Evolutionary conservation across 139 green algal genomes (phyloP).

Genomic region (Spirogloea muscicola): DNA sequence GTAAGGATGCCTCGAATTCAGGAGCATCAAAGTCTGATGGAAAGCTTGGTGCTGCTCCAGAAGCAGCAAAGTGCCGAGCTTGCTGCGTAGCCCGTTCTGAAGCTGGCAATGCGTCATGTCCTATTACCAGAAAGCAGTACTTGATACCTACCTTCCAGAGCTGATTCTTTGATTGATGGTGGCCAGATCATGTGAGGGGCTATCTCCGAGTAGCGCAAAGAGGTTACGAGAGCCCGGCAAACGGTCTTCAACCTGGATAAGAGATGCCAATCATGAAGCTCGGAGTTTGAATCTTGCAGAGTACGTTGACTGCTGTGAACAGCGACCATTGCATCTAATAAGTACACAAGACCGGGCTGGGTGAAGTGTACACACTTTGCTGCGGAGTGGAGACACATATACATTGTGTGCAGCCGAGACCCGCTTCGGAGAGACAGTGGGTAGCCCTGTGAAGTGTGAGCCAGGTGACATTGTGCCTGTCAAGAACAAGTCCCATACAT

Average conservation of each 20-base stretch:
- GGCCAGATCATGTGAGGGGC: conserved; percentile 19
- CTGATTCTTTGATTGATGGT: conserved; percentile 41
- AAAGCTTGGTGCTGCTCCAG: not conserved
- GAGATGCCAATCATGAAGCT: conserved; percentile 1
- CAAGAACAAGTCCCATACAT: not conserved
- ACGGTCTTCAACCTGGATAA: not conserved
- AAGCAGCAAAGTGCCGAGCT: not conserved
- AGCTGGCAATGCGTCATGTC: not conserved
- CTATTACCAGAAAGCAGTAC: too few relatives aligned
- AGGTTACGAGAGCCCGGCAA: not conserved
- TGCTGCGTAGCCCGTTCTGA: not conserved
- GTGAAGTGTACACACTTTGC: not conserved
- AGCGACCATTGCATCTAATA: not conserved
- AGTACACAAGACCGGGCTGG: not conserved
- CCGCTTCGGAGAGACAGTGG: not conserved
- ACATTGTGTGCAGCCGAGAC: conserved; percentile 27
- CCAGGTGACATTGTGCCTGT: not conserved
- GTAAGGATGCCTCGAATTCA: not conserved
- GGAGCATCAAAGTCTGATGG: conserved; percentile 3
- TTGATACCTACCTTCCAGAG: conserved; percentile 13
- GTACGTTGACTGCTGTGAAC: not conserved
- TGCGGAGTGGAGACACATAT: conserved; percentile 46
- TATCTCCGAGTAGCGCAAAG: conserved; percentile 2
- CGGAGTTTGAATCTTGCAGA: not conserved
- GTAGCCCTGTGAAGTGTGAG: not conserved